phyloP scores from a whole-genome alignment of 192 early-diverging fungal genomes.

The Rhizophlyctis rosea region DNA sequence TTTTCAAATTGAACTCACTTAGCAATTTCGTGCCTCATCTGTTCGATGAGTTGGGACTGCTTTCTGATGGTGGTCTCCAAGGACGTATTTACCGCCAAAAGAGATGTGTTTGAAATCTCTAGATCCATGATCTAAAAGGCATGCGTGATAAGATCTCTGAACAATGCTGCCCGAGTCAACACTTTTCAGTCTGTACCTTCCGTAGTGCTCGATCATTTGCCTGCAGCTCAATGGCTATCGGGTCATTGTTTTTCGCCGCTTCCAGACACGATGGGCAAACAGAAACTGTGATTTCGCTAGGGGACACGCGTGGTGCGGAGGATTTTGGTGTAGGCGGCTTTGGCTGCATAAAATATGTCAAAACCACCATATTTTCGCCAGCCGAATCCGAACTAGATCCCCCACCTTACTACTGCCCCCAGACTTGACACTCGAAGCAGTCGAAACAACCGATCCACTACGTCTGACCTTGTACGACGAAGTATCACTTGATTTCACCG shows the following conservation, averaged over 20 bases:
- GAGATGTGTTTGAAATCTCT: constrained; percentile 48
- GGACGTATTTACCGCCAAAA: constrained; percentile 47
- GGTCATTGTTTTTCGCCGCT: constrained; percentile 2
- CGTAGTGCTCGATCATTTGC: constrained; percentile 43
- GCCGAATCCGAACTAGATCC: not conserved
- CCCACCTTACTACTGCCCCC: not conserved
- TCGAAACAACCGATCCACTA: not conserved
- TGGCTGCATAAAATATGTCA: not conserved
- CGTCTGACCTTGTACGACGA: not conserved
- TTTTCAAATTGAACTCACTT: not conserved
- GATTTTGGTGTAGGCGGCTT: not conserved
- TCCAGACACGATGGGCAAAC: constrained; percentile 7
- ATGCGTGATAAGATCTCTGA: not conserved
- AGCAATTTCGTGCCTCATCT: constrained; percentile 31
- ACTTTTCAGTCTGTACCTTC: constrained; percentile 21
- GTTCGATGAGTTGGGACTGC: constrained; percentile 38
- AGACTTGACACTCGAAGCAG: not conserved
- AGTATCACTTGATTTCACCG: not conserved
- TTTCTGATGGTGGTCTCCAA: constrained; percentile 49
- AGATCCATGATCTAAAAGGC: constrained; percentile 46
- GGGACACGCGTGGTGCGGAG: not conserved
- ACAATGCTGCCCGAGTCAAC: not conserved
- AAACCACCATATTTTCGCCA: not conserved
- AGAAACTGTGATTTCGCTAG: not conserved
- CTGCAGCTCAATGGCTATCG: constrained; percentile 27